These are phyloP conservation scores for Ceraceosorus guamensis DNA, from an alignment of 1,284 basidiomycete species.

Conservation along the genomic window DNA sequence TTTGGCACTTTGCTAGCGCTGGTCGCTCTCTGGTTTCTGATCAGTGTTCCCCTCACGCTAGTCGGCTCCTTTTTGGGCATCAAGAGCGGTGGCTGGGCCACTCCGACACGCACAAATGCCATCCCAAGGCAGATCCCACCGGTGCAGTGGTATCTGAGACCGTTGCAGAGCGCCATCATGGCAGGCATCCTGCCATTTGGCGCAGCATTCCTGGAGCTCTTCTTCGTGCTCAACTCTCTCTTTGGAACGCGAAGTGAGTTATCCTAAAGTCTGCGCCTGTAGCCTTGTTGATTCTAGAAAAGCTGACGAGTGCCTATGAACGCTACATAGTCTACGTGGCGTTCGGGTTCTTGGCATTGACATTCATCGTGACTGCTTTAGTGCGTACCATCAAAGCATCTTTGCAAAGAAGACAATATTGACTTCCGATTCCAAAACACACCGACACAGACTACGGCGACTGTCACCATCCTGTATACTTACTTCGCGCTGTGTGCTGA, in stretches of 20 bases:
- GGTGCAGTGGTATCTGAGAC: slow-evolving; percentile 46
- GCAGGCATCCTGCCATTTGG: slow-evolving; percentile 89
- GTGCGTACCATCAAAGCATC: slow-evolving; percentile 63
- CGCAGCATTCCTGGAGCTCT: slow-evolving; percentile 92
- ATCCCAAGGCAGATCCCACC: slow-evolving; percentile 62
- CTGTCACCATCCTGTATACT: slow-evolving; percentile 37
- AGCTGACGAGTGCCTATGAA: background rate
- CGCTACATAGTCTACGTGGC: slow-evolving; percentile 58
- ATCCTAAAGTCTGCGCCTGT: background rate
- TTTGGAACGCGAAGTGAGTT: slow-evolving; percentile 67
- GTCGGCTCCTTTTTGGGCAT: slow-evolving; percentile 65
- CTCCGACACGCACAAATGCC: slow-evolving; percentile 81
- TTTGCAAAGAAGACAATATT: background rate
- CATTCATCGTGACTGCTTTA: slow-evolving; percentile 71
- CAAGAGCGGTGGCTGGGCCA: slow-evolving; percentile 73
- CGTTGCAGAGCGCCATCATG: slow-evolving; percentile 66
- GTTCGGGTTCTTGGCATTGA: slow-evolving; percentile 88
- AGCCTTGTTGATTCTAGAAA: slow-evolving; percentile 5
- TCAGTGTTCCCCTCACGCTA: slow-evolving; percentile 69
- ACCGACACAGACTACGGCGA: slow-evolving; percentile 32
- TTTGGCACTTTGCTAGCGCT: slow-evolving; percentile 86
- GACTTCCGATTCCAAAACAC: background rate
- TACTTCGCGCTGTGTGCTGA: slow-evolving; percentile 89
- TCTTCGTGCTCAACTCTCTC: slow-evolving; percentile 83
- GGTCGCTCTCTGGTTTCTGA: slow-evolving; percentile 87